Evolutionary conservation across 2,329 filamentous ascomycete genomes (phyloP).

Genomic region (Phialemoniopsis sp.): DNA sequence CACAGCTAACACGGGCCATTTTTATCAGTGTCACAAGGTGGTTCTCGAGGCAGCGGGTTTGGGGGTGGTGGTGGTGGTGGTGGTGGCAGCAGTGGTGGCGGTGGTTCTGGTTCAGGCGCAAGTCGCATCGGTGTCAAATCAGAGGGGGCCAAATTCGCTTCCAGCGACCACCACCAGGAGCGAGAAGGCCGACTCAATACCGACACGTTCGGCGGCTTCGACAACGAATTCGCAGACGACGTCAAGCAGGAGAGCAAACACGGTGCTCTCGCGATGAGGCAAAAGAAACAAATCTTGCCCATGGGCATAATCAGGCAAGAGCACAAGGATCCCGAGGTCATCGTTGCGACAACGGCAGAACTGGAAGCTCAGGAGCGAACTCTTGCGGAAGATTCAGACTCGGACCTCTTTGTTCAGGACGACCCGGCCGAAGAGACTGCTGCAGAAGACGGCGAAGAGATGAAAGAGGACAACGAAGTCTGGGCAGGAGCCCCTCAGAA

Average conservation of each 20-base stretch:
- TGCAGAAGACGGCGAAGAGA: slow-evolving; percentile 8
- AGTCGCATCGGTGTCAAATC: slow-evolving; percentile 15
- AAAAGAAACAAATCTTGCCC: slow-evolving; percentile 34
- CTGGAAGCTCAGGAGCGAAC: slow-evolving; percentile 49
- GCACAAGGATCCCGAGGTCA: slow-evolving; percentile 48
- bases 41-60: slow-evolving; percentile 8
- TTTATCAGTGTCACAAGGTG: slow-evolving; percentile 1
- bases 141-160: slow-evolving; percentile 7
- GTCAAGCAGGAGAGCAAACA: slow-evolving; percentile 33
- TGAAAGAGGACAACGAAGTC: slow-evolving; percentile 28
- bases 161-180: slow-evolving; percentile 23
- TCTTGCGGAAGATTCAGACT: slow-evolving; percentile 29
- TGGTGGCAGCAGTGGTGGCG: slow-evolving; percentile 10
- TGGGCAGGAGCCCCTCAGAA: slow-evolving; percentile 36
- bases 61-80: slow-evolving; percentile 9
- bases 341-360: slow-evolving; percentile 53
- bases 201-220: slow-evolving; percentile 45
- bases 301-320: slow-evolving; percentile 53
- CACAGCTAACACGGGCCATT: no score
- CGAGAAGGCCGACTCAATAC: slow-evolving; percentile 50
- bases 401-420: slow-evolving; percentile 23
- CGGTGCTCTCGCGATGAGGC: slow-evolving; percentile 12
- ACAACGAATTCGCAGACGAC: slow-evolving; percentile 33
- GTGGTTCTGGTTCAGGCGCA: slow-evolving; percentile 10
- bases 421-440: slow-evolving; percentile 3